phyloP scores from a whole-genome alignment of 2,329 filamentous ascomycete species.

The Epichloe typhina region DNA sequence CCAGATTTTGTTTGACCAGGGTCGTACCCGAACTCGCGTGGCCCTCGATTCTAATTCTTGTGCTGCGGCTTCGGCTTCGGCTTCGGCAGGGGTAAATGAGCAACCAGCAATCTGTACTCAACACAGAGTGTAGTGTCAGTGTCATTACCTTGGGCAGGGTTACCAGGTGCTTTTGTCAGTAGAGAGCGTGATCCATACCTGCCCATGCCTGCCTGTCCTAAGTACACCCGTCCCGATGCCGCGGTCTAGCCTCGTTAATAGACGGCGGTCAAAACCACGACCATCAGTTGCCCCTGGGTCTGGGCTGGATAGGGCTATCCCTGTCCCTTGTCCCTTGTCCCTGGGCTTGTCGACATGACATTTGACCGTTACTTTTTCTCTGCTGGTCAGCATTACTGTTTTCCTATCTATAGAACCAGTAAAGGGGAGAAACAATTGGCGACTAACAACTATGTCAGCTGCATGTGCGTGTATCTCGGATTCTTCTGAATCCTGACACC shows the following conservation, averaged over 20 bases:
- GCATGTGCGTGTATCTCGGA: not conserved
- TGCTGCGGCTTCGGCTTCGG: not conserved
- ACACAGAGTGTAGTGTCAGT: not conserved
- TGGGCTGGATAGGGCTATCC: not conserved
- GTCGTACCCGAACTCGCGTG: conserved; percentile 10
- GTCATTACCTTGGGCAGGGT: not conserved
- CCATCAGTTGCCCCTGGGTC: not conserved
- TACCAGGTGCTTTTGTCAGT: not conserved
- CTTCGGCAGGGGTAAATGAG: not conserved
- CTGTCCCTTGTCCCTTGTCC: not conserved
- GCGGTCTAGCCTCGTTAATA: not conserved
- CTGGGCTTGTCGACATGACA: not conserved
- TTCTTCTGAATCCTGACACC: not conserved
- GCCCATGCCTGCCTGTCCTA: not conserved
- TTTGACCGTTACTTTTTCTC: not conserved
- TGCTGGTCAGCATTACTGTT: not conserved
- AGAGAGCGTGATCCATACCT: not conserved
- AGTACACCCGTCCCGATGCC: not conserved
- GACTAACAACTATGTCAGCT: too few species aligned
- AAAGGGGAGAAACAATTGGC: not conserved
- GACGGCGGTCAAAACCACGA: not conserved
- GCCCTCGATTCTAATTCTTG: conserved; percentile 7
- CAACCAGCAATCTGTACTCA: conserved; percentile 1
- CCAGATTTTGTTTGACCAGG: conserved; percentile 3
- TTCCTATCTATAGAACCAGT: not conserved